These are phyloP conservation scores for Schizonepeta tenuifolia DNA, from an alignment of 257 asterid genomes.

Conservation along the genomic window DNA sequence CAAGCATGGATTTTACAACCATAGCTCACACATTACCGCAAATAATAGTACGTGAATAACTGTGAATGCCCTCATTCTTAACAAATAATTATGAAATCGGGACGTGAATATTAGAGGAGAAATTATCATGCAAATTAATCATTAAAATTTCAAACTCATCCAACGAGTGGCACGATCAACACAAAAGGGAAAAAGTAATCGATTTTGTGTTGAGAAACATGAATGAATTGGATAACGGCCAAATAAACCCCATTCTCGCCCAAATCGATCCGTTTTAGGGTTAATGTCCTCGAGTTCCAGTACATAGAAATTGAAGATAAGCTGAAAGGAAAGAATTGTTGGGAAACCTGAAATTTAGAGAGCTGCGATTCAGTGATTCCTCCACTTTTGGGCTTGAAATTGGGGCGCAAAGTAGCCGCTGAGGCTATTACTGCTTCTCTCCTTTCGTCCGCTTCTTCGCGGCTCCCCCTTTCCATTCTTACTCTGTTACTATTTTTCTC, in stretches of 20 bases:
- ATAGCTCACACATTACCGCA: constrained; percentile 12
- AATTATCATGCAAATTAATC: background rate
- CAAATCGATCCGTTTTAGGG: constrained; percentile 24
- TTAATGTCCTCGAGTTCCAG: background rate
- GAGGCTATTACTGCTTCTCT: constrained; percentile 80
- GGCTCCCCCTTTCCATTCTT: constrained; percentile 41
- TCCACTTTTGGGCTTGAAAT: constrained; percentile 54
- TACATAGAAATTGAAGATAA: constrained; percentile 4
- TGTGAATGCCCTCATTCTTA: background rate
- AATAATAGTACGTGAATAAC: background rate
- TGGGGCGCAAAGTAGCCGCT: constrained; percentile 52
- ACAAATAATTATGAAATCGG: background rate
- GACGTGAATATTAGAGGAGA: background rate
- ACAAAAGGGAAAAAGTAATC: background rate
- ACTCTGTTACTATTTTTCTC: too few species aligned
- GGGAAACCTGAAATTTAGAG: constrained; percentile 75
- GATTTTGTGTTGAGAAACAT: background rate
- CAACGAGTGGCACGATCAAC: background rate
- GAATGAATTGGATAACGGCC: background rate
- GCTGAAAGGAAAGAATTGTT: background rate
- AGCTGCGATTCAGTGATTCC: constrained; percentile 58
- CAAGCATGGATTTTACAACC: background rate
- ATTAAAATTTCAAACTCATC: background rate
- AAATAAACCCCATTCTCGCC: background rate
- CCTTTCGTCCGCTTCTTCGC: constrained; percentile 53